phyloP scores from a whole-genome alignment of 495 filamentous ascomycete species.

The Annulohypoxylon maeteangense region DNA sequence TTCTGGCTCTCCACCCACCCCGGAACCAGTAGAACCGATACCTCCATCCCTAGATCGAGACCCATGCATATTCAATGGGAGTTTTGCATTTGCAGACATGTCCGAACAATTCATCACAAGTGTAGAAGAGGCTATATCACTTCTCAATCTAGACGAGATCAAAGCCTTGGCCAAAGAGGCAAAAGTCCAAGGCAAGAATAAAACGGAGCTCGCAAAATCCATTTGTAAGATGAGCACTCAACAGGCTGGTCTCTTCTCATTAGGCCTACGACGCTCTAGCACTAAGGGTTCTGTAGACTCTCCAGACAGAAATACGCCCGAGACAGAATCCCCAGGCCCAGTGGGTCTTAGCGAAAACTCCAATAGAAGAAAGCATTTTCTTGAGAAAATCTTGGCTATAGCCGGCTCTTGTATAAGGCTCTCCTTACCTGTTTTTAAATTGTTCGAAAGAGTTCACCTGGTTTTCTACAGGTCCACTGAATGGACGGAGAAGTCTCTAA shows the following conservation, averaged over 20 bases:
- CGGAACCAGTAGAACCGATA: background rate
- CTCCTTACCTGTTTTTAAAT: conserved; percentile 73
- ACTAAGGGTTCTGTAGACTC: conserved; percentile 56
- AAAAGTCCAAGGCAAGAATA: conserved; percentile 89
- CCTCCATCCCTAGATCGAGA: conserved; percentile 37
- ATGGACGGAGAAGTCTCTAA: conserved; percentile 97
- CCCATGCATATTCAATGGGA: conserved; percentile 58
- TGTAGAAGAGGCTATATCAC: conserved; percentile 84
- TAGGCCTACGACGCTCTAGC: conserved; percentile 64
- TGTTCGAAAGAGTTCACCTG: conserved; percentile 94
- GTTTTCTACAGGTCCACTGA: conserved; percentile 97
- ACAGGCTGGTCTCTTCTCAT: conserved; percentile 76
- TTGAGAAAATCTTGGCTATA: conserved; percentile 77
- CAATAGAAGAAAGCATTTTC: conserved; percentile 57
- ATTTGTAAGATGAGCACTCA: conserved; percentile 75
- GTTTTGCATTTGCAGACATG: conserved; percentile 81
- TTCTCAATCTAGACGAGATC: conserved; percentile 86
- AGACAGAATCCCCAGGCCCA: conserved; percentile 31
- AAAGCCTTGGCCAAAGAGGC: conserved; percentile 86
- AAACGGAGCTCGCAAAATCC: conserved; percentile 78
- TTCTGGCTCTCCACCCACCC: background rate
- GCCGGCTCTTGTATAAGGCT: conserved; percentile 88
- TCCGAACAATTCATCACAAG: conserved; percentile 77
- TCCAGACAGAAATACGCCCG: conserved; percentile 23
- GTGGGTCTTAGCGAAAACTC: conserved; percentile 42